Conservation (phyloP, 441 rosid genomes). For the Flueggea neowawraea region DNA sequence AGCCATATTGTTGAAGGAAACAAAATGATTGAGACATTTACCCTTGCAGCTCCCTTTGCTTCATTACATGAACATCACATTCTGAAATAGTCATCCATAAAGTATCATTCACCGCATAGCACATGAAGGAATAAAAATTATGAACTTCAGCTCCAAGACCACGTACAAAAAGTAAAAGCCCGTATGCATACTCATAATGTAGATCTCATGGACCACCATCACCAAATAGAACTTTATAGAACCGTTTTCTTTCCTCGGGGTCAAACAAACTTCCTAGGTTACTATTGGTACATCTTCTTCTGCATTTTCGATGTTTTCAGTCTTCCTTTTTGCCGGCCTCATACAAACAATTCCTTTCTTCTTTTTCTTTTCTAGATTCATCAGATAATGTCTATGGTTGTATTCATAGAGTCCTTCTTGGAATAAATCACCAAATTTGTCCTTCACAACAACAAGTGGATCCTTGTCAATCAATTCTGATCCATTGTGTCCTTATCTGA, state of each 20-base stretch:
- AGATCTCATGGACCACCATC: slow-evolving; percentile 28
- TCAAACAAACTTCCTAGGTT: slow-evolving; percentile 58
- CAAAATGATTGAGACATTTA: too few species aligned
- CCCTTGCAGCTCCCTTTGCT: too few species aligned
- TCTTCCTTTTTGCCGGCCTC: slow-evolving; percentile 34
- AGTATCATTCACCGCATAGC: too few species aligned
- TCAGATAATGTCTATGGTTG: slow-evolving; percentile 45
- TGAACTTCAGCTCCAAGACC: too few species aligned
- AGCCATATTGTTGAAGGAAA: too few species aligned
- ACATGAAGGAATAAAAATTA: too few species aligned
- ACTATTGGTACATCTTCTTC: slow-evolving; percentile 44
- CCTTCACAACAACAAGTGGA: slow-evolving; percentile 81
- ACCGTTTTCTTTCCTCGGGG: slow-evolving; percentile 82
- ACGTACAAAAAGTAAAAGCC: too few species aligned
- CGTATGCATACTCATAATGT: too few species aligned
- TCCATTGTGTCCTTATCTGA: slow-evolving; percentile 76
- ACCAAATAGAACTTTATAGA: slow-evolving; percentile 72
- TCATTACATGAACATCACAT: too few species aligned
- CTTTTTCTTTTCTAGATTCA: slow-evolving; percentile 65
- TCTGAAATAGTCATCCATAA: too few species aligned
- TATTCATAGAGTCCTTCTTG: slow-evolving; percentile 85
- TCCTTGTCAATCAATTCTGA: slow-evolving; percentile 75
- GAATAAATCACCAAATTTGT: slow-evolving; percentile 85
- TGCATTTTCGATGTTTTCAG: slow-evolving; percentile 26
- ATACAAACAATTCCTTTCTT: slow-evolving; percentile 40